Conservation (phyloP, 805 yeast genomes). For the Nakazawaea wickerhamii region DNA sequence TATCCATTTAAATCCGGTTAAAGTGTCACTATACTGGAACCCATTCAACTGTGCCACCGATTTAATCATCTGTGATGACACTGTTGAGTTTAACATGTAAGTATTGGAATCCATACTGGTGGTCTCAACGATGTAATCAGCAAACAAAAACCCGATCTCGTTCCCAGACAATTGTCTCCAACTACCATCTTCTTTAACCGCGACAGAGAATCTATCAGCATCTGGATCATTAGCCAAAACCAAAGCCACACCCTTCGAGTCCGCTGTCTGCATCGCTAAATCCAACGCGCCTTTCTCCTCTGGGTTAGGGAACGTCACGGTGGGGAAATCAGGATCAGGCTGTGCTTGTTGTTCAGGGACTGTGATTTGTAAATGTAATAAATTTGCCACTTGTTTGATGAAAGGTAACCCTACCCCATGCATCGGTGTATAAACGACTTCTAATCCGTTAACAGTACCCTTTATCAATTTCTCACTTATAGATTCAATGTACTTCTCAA, state of each 20-base stretch:
- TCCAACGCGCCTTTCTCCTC: constrained; percentile 91
- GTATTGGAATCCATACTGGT: constrained; percentile 26
- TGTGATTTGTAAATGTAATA: constrained; percentile 31
- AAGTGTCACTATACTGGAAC: constrained; percentile 68
- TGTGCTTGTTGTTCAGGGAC: constrained; percentile 57
- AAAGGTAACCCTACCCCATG: constrained; percentile 87
- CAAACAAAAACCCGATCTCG: constrained; percentile 84
- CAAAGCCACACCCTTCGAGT: constrained; percentile 37
- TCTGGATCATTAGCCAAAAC: constrained; percentile 95
- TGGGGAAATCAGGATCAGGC: constrained; percentile 84
- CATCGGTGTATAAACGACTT: constrained; percentile 86
- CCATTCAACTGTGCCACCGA: constrained; percentile 61
- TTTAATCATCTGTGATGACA: constrained; percentile 76
- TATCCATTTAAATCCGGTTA: constrained; percentile 97
- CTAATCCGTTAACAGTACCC: constrained; percentile 22
- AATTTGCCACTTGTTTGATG: constrained; percentile 36
- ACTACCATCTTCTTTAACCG: constrained; percentile 42
- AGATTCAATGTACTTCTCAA: constrained; percentile 34
- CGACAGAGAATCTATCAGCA: constrained; percentile 89
- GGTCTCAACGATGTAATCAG: constrained; percentile 44
- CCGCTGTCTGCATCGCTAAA: constrained; percentile 61
- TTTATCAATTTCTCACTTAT: constrained; percentile 29
- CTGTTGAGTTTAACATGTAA: constrained; percentile 80
- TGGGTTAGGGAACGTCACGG: constrained; percentile 91
- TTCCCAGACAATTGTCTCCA: constrained; percentile 90